Conservation (phyloP, 2,329 filamentous ascomycete species). For the Penicillium sp. region DNA sequence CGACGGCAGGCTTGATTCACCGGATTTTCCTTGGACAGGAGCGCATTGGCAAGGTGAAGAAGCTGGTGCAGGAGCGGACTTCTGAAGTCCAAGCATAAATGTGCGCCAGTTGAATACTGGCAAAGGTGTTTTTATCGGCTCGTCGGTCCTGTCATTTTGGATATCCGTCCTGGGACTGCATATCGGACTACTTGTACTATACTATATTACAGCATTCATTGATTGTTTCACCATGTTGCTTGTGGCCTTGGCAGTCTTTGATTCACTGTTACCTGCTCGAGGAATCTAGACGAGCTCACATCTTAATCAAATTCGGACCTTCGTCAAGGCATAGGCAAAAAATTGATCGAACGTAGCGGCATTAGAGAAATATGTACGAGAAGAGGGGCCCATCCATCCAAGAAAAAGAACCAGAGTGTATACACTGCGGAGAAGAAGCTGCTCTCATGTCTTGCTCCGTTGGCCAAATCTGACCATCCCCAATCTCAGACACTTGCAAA, state of each 20-base stretch:
- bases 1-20: slow-evolving; percentile 31
- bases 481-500: slow-evolving; percentile 19
- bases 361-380: slow-evolving; percentile 24
- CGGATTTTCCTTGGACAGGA: slow-evolving; percentile 22
- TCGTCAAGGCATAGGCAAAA: background rate
- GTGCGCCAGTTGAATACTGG: background rate
- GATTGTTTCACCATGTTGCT: slow-evolving; percentile 6
- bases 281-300: background rate
- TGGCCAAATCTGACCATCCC: slow-evolving; percentile 3
- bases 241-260: slow-evolving; percentile 2
- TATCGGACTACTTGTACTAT: slow-evolving; percentile 26
- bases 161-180: slow-evolving; percentile 19
- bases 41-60: slow-evolving; percentile 27
- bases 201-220: slow-evolving; percentile 22
- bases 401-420: slow-evolving; percentile 16
- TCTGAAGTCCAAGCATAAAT: background rate
- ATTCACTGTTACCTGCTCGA: background rate
- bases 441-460: background rate
- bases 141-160: slow-evolving; percentile 5
- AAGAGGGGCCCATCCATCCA: slow-evolving; percentile 6
- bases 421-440: slow-evolving; percentile 14
- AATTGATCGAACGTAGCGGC: slow-evolving; percentile 6
- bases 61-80: slow-evolving; percentile 30
- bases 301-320: background rate
- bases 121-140: background rate